Conservation (phyloP, 2,329 filamentous ascomycete species). For the Furcasterigmium furcatum region DNA sequence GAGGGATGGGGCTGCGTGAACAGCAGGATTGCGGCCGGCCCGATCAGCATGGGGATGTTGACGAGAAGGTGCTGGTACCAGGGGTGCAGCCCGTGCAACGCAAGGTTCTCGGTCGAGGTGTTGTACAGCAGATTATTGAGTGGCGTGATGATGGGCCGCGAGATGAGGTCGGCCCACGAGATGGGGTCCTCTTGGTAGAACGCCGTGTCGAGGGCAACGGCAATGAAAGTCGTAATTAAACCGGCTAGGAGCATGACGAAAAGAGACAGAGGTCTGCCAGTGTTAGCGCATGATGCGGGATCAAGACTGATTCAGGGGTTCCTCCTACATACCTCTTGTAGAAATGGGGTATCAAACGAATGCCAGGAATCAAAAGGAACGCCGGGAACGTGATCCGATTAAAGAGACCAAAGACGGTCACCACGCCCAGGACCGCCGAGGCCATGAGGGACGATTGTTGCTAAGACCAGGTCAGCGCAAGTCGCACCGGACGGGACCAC, state of each 20-base stretch:
- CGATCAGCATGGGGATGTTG: slow-evolving; percentile 70
- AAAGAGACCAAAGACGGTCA: slow-evolving; percentile 84
- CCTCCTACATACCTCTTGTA: slow-evolving; percentile 74
- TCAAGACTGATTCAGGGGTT: neutral
- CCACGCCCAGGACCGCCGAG: slow-evolving; percentile 73
- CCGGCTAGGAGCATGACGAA: slow-evolving; percentile 62
- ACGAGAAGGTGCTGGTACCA: slow-evolving; percentile 73
- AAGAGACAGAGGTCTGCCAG: slow-evolving; percentile 55
- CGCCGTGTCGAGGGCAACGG: slow-evolving; percentile 77
- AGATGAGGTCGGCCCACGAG: slow-evolving; percentile 61
- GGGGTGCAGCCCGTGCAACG: slow-evolving; percentile 72
- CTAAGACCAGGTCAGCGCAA: slow-evolving; percentile 34
- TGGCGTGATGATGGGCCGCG: slow-evolving; percentile 68
- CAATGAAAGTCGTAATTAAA: slow-evolving; percentile 65
- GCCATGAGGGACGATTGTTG: slow-evolving; percentile 74
- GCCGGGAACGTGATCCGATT: slow-evolving; percentile 97
- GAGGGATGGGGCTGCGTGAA: slow-evolving; percentile 55
- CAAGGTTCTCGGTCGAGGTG: slow-evolving; percentile 64
- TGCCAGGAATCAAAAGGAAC: slow-evolving; percentile 79
- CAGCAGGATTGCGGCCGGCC: slow-evolving; percentile 63
- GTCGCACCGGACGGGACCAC: neutral
- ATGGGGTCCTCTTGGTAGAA: slow-evolving; percentile 70
- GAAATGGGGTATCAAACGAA: slow-evolving; percentile 84
- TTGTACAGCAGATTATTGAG: slow-evolving; percentile 79
- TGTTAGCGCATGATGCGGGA: slow-evolving; percentile 5